phyloP scores from a whole-genome alignment of 1,139 yeast genomes.

The Torulaspora pretoriensis region DNA sequence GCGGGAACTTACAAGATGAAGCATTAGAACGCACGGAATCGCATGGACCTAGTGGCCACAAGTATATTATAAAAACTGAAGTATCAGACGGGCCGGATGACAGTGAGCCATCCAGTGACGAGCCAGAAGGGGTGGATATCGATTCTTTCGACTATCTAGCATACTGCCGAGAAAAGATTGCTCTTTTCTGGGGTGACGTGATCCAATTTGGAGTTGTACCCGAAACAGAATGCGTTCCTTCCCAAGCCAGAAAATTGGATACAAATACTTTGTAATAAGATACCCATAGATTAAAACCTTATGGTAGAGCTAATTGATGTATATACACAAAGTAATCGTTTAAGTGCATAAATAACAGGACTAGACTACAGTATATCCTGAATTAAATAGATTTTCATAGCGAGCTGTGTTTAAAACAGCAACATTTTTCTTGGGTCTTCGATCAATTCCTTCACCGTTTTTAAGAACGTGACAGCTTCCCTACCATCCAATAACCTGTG shows the following conservation, averaged over 20 bases:
- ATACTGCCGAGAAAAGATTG: slow-evolving; percentile 72
- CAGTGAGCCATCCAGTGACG: slow-evolving; percentile 33
- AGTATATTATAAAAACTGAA: slow-evolving; percentile 38
- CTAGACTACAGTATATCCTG: background rate
- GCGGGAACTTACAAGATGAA: slow-evolving; percentile 41
- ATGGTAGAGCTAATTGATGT: background rate
- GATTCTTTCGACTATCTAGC: slow-evolving; percentile 77
- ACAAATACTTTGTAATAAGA: background rate
- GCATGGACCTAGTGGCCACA: slow-evolving; percentile 46
- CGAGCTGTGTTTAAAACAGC: slow-evolving; percentile 44
- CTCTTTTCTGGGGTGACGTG: slow-evolving; percentile 71
- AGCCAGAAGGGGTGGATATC: slow-evolving; percentile 45
- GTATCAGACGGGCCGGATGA: slow-evolving; percentile 23
- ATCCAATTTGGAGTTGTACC: slow-evolving; percentile 55
- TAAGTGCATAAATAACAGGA: slow-evolving; percentile 1
- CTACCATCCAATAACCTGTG: slow-evolving; percentile 98
- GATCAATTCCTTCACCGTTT: slow-evolving; percentile 90
- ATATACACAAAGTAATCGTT: background rate
- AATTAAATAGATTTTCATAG: background rate
- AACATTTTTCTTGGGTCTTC: slow-evolving; percentile 99
- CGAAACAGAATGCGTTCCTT: slow-evolving; percentile 30
- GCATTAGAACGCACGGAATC: slow-evolving; percentile 22
- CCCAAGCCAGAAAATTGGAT: slow-evolving; percentile 12
- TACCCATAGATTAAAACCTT: too few relatives aligned
- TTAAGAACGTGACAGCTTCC: slow-evolving; percentile 97